phyloP scores from a whole-genome alignment of 2,329 filamentous ascomycete species.

The Aspergillus sp. region DNA sequence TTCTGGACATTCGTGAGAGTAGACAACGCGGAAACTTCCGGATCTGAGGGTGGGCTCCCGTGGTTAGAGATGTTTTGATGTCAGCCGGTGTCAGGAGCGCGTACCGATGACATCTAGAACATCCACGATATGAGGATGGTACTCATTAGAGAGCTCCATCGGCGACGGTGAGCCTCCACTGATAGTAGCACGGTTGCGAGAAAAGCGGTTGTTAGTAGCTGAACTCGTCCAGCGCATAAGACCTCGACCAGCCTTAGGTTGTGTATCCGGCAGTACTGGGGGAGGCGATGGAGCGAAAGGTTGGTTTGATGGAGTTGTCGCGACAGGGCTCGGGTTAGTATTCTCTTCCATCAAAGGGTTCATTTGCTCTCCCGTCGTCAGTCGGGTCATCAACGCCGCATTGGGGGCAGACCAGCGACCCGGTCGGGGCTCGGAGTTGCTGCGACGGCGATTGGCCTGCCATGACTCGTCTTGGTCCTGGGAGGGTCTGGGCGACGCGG shows the following conservation, averaged over 20 bases:
- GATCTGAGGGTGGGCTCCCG: conserved; percentile 52
- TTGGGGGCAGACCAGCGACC: conserved; percentile 30
- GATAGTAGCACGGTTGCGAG: conserved; percentile 33
- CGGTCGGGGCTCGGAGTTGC: conserved; percentile 40
- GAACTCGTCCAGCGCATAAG: conserved; percentile 32
- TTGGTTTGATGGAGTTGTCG: conserved; percentile 5
- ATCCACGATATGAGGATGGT: conserved; percentile 63
- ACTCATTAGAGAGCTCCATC: conserved; percentile 42
- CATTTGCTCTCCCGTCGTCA: conserved; percentile 25
- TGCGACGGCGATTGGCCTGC: conserved; percentile 34
- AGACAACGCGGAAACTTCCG: conserved; percentile 77
- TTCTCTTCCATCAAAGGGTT: conserved; percentile 34
- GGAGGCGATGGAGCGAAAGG: conserved; percentile 11
- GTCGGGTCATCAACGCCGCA: conserved; percentile 17
- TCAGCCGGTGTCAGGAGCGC: conserved; percentile 23
- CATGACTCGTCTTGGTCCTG: conserved; percentile 23
- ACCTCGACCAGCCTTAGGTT: conserved; percentile 16
- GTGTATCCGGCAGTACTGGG: conserved; percentile 14
- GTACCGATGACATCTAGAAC: conserved; percentile 66
- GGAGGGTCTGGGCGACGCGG: conserved; percentile 3
- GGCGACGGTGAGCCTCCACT: conserved; percentile 17
- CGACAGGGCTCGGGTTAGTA: conserved; percentile 16
- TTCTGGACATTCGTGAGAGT: conserved; percentile 89
- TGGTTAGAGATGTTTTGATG: neutral
- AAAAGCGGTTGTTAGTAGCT: conserved; percentile 29